Evolutionary conservation across 2,329 filamentous ascomycete genomes (phyloP).

Genomic region (Chrysoporthe puriensis): DNA sequence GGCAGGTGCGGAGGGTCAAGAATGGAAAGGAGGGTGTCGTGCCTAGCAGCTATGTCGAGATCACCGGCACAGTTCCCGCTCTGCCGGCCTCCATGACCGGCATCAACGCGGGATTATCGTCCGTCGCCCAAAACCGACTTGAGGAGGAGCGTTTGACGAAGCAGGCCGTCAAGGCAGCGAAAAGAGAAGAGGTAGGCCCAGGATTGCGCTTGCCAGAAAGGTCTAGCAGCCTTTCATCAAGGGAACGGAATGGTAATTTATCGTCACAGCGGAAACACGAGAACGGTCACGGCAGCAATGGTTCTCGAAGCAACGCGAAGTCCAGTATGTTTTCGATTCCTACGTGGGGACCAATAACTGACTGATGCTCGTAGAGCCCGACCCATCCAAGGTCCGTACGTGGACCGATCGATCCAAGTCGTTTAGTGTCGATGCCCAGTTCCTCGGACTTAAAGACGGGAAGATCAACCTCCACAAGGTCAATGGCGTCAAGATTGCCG

Average conservation of each 20-base stretch:
- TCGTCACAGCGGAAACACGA: conserved; percentile 74
- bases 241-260: conserved; percentile 68
- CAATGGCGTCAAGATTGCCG: conserved; percentile 98
- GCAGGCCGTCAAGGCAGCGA: conserved; percentile 69
- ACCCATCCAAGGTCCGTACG: conserved; percentile 78
- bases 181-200: conserved; percentile 74
- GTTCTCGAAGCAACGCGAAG: conserved; percentile 63
- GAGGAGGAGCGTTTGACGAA: conserved; percentile 86
- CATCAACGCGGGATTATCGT: conserved; percentile 59
- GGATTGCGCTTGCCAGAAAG: conserved; percentile 76
- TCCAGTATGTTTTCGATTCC: conserved; percentile 65
- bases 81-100: conserved; percentile 53
- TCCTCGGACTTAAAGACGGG: conserved; percentile 89
- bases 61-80: conserved; percentile 68
- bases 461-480: conserved; percentile 98
- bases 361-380: conserved; percentile 66
- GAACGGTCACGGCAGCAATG: conserved; percentile 60
- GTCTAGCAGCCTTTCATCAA: conserved; percentile 75
- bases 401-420: conserved; percentile 96
- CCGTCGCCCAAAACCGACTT: conserved; percentile 74
- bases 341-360: background rate
- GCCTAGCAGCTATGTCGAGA: conserved; percentile 92
- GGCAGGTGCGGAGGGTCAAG: conserved; percentile 88
- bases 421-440: conserved; percentile 97
- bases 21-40: conserved; percentile 96